Conservation (phyloP, 495 filamentous ascomycete genomes). For the Clohesyomyces aquaticus region DNA sequence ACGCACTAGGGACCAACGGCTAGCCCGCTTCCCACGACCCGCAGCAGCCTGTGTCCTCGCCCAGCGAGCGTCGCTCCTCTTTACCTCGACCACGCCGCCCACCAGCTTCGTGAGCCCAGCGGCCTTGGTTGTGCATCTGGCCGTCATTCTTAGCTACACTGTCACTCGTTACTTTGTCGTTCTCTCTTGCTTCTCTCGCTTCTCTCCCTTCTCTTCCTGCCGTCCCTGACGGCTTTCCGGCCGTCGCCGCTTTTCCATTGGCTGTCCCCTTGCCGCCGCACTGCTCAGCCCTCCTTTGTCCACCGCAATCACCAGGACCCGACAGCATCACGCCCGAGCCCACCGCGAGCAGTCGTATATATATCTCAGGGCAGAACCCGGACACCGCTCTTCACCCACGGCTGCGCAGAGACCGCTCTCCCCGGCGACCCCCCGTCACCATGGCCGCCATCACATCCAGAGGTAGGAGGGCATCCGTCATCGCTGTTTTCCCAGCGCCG, state of each 20-base stretch:
- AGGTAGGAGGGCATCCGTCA: slow-evolving; percentile 19
- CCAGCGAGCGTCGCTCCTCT: slow-evolving; percentile 4
- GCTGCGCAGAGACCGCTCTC: slow-evolving; percentile 9
- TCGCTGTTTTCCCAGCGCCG: too few relatives aligned
- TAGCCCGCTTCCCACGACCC: slow-evolving; percentile 21
- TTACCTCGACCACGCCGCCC: not conserved
- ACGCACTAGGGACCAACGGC: too few relatives aligned
- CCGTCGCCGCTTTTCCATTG: slow-evolving; percentile 15
- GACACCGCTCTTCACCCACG: slow-evolving; percentile 4
- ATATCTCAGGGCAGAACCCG: too few relatives aligned
- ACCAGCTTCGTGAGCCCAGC: slow-evolving; percentile 4
- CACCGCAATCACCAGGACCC: slow-evolving; percentile 3
- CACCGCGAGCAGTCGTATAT: too few relatives aligned
- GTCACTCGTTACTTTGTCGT: slow-evolving; percentile 42
- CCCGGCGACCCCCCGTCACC: slow-evolving; percentile 6
- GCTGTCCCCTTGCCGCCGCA: slow-evolving; percentile 10
- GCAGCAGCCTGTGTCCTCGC: slow-evolving; percentile 2
- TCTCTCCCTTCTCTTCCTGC: slow-evolving; percentile 1
- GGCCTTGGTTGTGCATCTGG: slow-evolving; percentile 22
- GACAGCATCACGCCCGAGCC: too few relatives aligned
- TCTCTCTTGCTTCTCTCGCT: slow-evolving; percentile 6
- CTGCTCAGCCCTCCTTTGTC: slow-evolving; percentile 33
- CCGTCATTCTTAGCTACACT: slow-evolving; percentile 17
- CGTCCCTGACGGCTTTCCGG: not conserved
- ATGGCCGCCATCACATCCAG: slow-evolving; percentile 30